Evolutionary conservation across 139 green algal species (phyloP).

Genomic region (Coelastrella sp.): DNA sequence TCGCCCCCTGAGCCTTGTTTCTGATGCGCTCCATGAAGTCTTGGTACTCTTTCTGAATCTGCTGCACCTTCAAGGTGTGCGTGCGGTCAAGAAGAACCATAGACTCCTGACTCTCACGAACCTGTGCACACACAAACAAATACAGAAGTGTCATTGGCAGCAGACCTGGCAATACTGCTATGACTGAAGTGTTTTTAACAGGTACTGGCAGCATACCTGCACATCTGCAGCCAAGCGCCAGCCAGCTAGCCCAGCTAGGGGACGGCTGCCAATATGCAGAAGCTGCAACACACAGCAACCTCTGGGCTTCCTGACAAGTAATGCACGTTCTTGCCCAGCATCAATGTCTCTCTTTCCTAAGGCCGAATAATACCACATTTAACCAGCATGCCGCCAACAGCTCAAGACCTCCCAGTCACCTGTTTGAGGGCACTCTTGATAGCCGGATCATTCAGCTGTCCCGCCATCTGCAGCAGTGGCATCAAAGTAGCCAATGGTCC

Average conservation of each 20-base stretch:
- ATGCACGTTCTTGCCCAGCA: no score
- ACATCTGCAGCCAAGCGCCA: no score
- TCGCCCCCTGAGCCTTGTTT: slow-evolving; percentile 77
- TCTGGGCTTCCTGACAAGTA: no score
- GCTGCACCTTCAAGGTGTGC: slow-evolving; percentile 80
- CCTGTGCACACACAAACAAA: not conserved
- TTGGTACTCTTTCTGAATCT: slow-evolving; percentile 89
- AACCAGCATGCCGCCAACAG: no score
- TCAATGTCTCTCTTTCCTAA: no score
- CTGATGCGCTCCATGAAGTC: slow-evolving; percentile 88
- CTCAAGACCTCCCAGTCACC: not conserved
- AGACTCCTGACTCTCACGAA: slow-evolving; percentile 74
- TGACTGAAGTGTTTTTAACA: no score
- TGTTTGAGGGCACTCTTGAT: slow-evolving; percentile 68
- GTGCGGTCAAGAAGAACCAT: slow-evolving; percentile 83
- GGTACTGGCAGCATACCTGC: no score
- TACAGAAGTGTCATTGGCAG: not conserved
- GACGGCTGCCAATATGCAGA: no score
- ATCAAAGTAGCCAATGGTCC: slow-evolving; percentile 70
- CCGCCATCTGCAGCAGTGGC: slow-evolving; percentile 73
- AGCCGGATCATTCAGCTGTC: slow-evolving; percentile 57
- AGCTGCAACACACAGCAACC: no score
- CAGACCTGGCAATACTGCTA: not conserved
- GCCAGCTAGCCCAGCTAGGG: no score
- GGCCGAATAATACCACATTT: no score